Evolutionary conservation across 106 monocot genomes (phyloP), one percentile per base, ranked within the genome.

Genomic region (Alisma plantagoaquatica): DNA sequence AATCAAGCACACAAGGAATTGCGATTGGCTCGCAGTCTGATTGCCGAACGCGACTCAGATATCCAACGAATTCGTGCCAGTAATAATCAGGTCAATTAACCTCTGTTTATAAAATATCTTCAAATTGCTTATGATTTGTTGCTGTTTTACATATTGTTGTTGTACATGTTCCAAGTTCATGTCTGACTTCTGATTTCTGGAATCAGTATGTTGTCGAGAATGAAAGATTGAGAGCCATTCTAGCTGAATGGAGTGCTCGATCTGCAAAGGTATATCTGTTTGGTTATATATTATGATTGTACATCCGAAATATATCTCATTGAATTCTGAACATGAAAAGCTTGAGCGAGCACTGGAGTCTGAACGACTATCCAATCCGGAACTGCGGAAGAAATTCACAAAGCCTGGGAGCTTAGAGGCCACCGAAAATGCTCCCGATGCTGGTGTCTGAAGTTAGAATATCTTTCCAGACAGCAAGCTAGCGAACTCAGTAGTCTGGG

Each of bases 201-300:
- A 60, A 52, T 62, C 57, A 96, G 96, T 96, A 96, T 69, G 62
- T 96, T 14, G 81, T 89, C 71, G 96, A 96, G 62, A 89, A 96
- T 58, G 89, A 96, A 65, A 88, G 96, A 57, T 55, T 96, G 10
- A 81, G 89, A 84, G 88, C 70, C 18, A 96, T 96, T 62, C 67
- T 96, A 42, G 70, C 75, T 38, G 96, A 96, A 79, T 96, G 96
- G 96, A 96, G 96, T 53, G 73, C 89, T 70, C 66, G 89, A 73
- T 81, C 89, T 47, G 96, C 96, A 9, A 89, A 96, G 96, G 96
- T 96, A 73, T 29, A 46, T 1, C 14, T 32, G 16, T 31, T 17
- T 49, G 23, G 33, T n/a, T 18, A 12, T 48, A 44, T 33, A 19
- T 5, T 29, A 29, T 29, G 20, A 15, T 19, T 41, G 18, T 29